These are phyloP conservation scores for Aspergillus aculeatinus DNA, from an alignment of 2,329 filamentous ascomycete species.

Conservation along the genomic window DNA sequence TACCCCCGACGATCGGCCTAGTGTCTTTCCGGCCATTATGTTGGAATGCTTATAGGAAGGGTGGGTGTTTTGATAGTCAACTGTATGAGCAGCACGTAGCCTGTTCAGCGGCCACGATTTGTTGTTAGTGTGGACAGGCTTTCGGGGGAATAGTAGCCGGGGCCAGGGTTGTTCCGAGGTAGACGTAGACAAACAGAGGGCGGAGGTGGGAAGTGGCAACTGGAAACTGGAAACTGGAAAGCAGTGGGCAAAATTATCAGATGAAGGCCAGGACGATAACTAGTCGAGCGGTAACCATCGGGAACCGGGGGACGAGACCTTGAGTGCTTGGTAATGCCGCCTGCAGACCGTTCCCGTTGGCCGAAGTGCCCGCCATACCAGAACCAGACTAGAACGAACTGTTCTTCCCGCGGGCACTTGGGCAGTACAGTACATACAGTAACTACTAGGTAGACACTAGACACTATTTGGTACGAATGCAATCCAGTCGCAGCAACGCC, in stretches of 20 bases:
- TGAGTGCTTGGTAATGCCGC: conserved; percentile 13
- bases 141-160: background rate
- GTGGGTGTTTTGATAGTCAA: no score
- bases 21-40: conserved; percentile 18
- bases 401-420: background rate
- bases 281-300: no score
- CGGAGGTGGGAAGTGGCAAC: no score
- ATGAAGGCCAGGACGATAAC: conserved; percentile 10
- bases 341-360: conserved; percentile 13
- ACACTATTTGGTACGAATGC: background rate
- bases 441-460: background rate
- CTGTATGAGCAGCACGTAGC: no score
- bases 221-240: no score
- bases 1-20: conserved; percentile 25
- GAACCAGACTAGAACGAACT: conserved; percentile 6
- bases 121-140: background rate
- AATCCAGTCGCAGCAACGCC: background rate
- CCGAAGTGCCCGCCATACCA: conserved; percentile 1
- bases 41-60: background rate
- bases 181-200: background rate
- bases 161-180: background rate
- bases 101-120: background rate
- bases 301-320: no score
- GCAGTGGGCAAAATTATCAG: conserved; percentile 11
- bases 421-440: background rate